Percentiles rank a stretch among this genome's conserved stretches.
phyloP scores from a whole-genome alignment of 2,329 filamentous ascomycete species.

The Botrytis fragariae region DNA sequence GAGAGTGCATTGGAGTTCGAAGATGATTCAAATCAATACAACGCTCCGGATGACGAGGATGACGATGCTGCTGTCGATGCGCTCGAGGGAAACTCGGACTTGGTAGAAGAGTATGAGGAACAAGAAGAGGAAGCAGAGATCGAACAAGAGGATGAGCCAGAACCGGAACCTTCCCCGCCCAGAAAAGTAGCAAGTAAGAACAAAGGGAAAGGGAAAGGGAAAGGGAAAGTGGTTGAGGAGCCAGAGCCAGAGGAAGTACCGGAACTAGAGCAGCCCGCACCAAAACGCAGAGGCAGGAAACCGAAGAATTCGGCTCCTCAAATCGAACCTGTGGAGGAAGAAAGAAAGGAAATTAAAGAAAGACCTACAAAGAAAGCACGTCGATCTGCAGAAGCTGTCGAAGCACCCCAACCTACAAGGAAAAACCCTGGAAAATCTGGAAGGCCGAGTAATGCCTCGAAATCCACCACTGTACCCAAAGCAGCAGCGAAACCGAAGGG shows the following conservation, averaged over 20 bases:
- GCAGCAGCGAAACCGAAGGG: slow-evolving; percentile 25
- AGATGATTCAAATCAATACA: slow-evolving; percentile 31
- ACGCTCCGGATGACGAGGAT: slow-evolving; percentile 28
- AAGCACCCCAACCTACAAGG: slow-evolving; percentile 16
- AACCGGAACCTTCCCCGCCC: slow-evolving; percentile 20
- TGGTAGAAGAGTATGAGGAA: slow-evolving; percentile 20
- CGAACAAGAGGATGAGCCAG: slow-evolving; percentile 25
- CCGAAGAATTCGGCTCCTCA: slow-evolving; percentile 9
- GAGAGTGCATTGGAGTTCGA: slow-evolving; percentile 49
- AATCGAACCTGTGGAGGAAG: slow-evolving; percentile 24
- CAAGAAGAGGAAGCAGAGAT: slow-evolving; percentile 19
- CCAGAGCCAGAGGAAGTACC: slow-evolving; percentile 7
- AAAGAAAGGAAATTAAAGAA: slow-evolving; percentile 9
- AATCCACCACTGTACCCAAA: slow-evolving; percentile 23
- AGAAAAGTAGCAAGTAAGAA: slow-evolving; percentile 11
- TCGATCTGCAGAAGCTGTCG: slow-evolving; percentile 22
- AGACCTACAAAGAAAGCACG: slow-evolving; percentile 28
- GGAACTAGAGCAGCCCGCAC: not conserved
- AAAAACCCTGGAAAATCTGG: not conserved
- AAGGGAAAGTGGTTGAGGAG: slow-evolving; percentile 19
- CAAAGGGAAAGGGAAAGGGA: slow-evolving; percentile 24
- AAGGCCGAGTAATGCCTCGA: slow-evolving; percentile 12
- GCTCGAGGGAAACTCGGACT: slow-evolving; percentile 26
- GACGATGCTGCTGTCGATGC: slow-evolving; percentile 39
- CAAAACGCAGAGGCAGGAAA: slow-evolving; percentile 16